These are phyloP conservation scores for Cutaneotrichosporon sp. DNA, from an alignment of 1,284 basidiomycete species.

Conservation along the genomic window DNA sequence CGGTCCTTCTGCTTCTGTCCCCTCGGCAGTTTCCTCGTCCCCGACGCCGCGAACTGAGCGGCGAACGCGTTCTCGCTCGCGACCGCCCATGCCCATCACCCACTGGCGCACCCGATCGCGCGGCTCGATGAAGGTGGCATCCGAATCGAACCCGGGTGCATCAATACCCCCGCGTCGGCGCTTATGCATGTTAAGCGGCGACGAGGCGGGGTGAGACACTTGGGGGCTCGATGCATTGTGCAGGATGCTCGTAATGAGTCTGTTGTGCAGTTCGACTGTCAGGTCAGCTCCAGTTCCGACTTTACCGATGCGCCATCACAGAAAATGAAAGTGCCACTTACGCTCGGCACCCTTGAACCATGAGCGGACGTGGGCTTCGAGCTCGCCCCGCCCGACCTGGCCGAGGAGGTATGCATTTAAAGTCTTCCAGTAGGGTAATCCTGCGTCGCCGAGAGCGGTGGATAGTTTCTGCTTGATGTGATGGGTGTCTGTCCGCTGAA, in stretches of 20 bases:
- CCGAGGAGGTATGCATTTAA: conserved; percentile 46
- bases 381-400: conserved; percentile 39
- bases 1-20: background rate
- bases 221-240: conserved; percentile 41
- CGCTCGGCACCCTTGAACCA: conserved; percentile 41
- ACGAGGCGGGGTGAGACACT: conserved; percentile 21
- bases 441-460: conserved; percentile 65
- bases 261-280: conserved; percentile 44
- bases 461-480: conserved; percentile 71
- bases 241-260: conserved; percentile 41
- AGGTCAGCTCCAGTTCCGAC: background rate
- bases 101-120: conserved; percentile 35
- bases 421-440: conserved; percentile 53
- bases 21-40: conserved; percentile 16
- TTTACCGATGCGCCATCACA: too few relatives aligned
- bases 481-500: conserved; percentile 34
- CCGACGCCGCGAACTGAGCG: conserved; percentile 1
- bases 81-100: conserved; percentile 35
- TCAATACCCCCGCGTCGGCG: conserved; percentile 29
- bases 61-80: conserved; percentile 34
- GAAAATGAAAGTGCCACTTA: conserved; percentile 12
- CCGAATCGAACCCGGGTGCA: conserved; percentile 36
- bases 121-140: conserved; percentile 36
- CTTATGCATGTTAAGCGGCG: conserved; percentile 23
- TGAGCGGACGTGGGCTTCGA: conserved; percentile 36